phyloP scores from a whole-genome alignment of 2,329 filamentous ascomycete genomes.

The Parastagonospora nodorum region DNA sequence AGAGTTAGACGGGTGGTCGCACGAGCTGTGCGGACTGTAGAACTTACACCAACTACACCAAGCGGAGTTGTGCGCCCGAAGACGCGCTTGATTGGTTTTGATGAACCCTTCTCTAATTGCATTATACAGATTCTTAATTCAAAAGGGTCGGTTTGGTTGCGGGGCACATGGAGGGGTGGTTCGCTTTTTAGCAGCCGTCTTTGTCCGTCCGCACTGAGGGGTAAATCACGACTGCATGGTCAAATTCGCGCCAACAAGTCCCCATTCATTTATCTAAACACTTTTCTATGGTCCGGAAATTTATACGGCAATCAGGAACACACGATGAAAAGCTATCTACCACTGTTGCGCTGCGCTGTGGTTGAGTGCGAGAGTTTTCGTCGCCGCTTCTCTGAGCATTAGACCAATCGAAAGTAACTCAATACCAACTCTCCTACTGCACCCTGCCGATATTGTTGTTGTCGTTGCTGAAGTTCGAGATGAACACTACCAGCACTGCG shows the following conservation, averaged over 20 bases:
- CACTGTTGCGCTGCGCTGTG: not conserved
- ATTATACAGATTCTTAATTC: too few relatives aligned
- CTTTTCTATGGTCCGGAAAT: not conserved
- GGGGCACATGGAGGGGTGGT: not conserved
- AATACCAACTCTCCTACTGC: too few relatives aligned
- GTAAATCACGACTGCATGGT: not conserved
- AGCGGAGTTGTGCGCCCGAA: slow-evolving; percentile 26
- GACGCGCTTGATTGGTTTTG: slow-evolving; percentile 1
- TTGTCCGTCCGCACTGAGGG: not conserved
- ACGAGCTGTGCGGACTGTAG: not conserved
- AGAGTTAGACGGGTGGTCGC: not conserved
- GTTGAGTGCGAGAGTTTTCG: too few relatives aligned
- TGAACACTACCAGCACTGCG: slow-evolving; percentile 46
- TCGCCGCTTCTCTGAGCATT: too few relatives aligned
- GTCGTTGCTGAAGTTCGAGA: slow-evolving; percentile 38
- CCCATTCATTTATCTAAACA: not conserved
- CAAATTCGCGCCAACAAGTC: not conserved
- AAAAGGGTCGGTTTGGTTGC: not conserved
- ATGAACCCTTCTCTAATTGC: slow-evolving; percentile 20
- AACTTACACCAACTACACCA: slow-evolving; percentile 38
- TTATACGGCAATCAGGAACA: not conserved
- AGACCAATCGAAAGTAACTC: too few relatives aligned
- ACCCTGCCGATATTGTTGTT: too few relatives aligned
- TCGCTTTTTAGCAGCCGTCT: not conserved
- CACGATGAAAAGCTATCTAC: not conserved